Conservation (phyloP, 768 basidiomycete species). For the Suillus subluteus region DNA sequence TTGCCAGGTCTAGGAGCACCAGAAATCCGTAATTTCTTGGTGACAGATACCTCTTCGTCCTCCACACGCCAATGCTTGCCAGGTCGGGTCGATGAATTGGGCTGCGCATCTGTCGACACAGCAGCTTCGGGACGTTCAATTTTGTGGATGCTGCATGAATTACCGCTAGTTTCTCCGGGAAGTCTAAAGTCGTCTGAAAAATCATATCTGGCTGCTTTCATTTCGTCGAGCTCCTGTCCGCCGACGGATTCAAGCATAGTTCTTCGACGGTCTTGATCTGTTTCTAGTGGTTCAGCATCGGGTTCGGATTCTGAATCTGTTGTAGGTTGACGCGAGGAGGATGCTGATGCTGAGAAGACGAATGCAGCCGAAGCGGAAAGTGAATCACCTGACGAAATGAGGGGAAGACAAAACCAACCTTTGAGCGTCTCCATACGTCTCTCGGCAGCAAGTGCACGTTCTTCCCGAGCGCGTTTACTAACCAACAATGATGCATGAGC, state of each 20-base stretch:
- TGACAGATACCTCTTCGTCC: slow-evolving; percentile 25
- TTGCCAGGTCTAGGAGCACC: slow-evolving; percentile 21
- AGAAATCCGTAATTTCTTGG: slow-evolving; percentile 22
- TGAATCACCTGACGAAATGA: slow-evolving; percentile 10
- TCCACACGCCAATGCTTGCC: slow-evolving; percentile 25
- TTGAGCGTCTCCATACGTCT: slow-evolving; percentile 54
- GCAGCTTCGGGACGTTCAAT: slow-evolving; percentile 3
- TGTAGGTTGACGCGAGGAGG: slow-evolving; percentile 17
- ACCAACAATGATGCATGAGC: slow-evolving; percentile 3
- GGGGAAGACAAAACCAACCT: slow-evolving; percentile 31
- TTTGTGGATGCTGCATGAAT: slow-evolving; percentile 1
- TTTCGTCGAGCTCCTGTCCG: slow-evolving; percentile 44
- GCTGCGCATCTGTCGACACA: background rate
- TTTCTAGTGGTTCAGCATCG: slow-evolving; percentile 49
- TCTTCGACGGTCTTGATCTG: slow-evolving; percentile 53
- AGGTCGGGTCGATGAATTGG: slow-evolving; percentile 12
- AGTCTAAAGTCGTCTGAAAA: slow-evolving; percentile 58
- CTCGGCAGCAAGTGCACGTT: slow-evolving; percentile 77
- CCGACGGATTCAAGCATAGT: slow-evolving; percentile 52
- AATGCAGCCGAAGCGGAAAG: background rate
- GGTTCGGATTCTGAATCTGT: slow-evolving; percentile 37
- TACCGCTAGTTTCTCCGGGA: slow-evolving; percentile 19
- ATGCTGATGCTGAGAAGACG: background rate
- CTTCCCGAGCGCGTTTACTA: slow-evolving; percentile 81
- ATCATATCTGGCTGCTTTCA: slow-evolving; percentile 47